Conservation (phyloP, 371 early-diverging fungal species). For the Smittium mucronatum region DNA sequence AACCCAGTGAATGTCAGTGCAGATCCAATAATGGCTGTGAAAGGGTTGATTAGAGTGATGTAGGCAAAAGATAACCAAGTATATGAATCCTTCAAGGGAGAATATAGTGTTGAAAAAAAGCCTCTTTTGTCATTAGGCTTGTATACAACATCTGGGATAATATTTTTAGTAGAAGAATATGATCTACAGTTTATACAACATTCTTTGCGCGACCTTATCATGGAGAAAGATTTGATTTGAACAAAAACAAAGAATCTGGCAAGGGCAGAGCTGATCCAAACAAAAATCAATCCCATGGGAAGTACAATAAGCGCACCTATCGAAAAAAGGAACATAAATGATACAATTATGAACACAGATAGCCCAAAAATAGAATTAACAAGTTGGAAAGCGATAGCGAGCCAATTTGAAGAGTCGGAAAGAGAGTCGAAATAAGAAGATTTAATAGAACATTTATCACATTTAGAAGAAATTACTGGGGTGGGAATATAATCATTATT, state of each 20-base stretch:
- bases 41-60: slow-evolving; percentile 1
- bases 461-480: not conserved
- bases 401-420: not conserved
- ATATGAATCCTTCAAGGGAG: not conserved
- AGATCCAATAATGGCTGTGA: not conserved
- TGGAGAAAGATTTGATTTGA: not conserved
- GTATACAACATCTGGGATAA: not conserved
- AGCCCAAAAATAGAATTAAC: not conserved
- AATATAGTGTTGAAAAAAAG: not conserved
- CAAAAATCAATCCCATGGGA: not conserved
- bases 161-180: not conserved
- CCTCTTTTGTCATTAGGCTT: not conserved
- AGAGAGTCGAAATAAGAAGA: slow-evolving; percentile 3
- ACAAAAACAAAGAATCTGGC: slow-evolving; percentile 2
- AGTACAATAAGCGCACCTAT: not conserved
- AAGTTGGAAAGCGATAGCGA: not conserved
- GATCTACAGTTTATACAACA: not conserved
- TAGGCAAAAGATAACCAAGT: not conserved
- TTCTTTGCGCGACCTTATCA: not conserved
- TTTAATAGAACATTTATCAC: not conserved
- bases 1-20: not conserved
- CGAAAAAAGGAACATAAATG: not conserved
- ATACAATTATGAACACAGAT: not conserved
- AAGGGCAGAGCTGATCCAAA: not conserved
- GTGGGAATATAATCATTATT: not conserved